These are phyloP conservation scores for Trichosporon sp. DNA, from an alignment of 1,284 basidiomycete genomes.

Conservation along the genomic window DNA sequence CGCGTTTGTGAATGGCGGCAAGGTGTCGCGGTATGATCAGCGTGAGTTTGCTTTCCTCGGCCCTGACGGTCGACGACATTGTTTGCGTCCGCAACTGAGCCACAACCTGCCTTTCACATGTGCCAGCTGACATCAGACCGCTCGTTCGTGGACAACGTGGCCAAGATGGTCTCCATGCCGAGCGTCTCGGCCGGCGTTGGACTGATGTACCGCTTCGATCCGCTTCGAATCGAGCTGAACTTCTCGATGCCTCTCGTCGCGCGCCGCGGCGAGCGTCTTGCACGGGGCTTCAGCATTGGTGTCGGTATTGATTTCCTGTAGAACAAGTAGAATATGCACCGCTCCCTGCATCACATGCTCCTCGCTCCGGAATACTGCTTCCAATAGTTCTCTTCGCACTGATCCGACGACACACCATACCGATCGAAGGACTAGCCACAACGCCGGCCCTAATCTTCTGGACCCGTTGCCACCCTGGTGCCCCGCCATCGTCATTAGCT, in stretches of 20 bases:
- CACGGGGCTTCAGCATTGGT: slow-evolving; percentile 83
- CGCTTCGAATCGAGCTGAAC: slow-evolving; percentile 68
- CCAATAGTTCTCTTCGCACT: too few relatives aligned
- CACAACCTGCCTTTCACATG: too few relatives aligned
- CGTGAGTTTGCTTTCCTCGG: slow-evolving; percentile 50
- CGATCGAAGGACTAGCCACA: not conserved
- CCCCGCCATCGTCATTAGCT: not conserved
- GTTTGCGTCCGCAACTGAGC: slow-evolving; percentile 1
- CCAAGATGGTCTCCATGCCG: slow-evolving; percentile 46
- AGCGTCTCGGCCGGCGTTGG: slow-evolving; percentile 75
- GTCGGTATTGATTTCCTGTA: slow-evolving; percentile 75
- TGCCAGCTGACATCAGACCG: slow-evolving; percentile 33
- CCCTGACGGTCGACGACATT: slow-evolving; percentile 8
- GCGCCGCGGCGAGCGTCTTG: slow-evolving; percentile 65
- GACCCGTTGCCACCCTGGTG: not conserved
- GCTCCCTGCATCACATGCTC: slow-evolving; percentile 5
- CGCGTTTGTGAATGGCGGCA: slow-evolving; percentile 76
- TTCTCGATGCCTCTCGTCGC: slow-evolving; percentile 81
- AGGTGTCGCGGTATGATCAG: slow-evolving; percentile 62
- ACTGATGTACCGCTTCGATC: slow-evolving; percentile 65
- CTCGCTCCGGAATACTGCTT: too few relatives aligned
- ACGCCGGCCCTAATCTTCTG: not conserved
- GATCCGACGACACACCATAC: too few relatives aligned
- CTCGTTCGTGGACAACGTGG: slow-evolving; percentile 38
- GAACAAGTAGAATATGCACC: slow-evolving; percentile 6